Evolutionary conservation across 176 grass and related monocot species (phyloP), one percentile per base, ranked within the genome.

Genomic region (Musa itinerans): DNA sequence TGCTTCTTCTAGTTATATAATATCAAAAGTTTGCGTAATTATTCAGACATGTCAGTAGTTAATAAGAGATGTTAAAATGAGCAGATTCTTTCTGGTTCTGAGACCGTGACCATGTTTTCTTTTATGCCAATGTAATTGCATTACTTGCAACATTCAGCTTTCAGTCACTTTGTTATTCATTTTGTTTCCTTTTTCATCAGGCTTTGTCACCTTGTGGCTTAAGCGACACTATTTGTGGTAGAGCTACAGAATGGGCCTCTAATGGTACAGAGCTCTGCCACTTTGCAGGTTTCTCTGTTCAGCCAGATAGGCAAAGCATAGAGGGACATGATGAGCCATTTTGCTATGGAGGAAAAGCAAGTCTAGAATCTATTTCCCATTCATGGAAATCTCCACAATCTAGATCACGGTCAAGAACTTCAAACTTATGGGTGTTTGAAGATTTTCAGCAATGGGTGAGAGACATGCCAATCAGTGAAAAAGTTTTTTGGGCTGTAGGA

Each of bases 291-390:
- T 99, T 92, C 53, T 73, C 86, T 70, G 88, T 99, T 71, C 88
- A 99, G 83, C 54, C 68, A 81, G 82, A 72, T 64, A 74, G 68
- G 57, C 49, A 65, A 50, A 78, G n/a, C 34, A 72, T 70, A 29
- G 79, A 56, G 75, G 84, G 74, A 57, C 61, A 81, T 79, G 80
- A 82, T 85, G 83, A 81, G n/a, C 75, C 68, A 67, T 94, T 99
- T 84, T 94, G 95, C 78, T 99, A 99, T 86, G 91, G 90, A 29
- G 88, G 91, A 69, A 99, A 99, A 90, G 81, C 77, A 87, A 94
- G 88, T 83, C 74, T 99, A 19, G 84, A 84, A 74, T 92, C 95
- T 17, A 89, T 99, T 76, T 82, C 90, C 22, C 62, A 89, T 63
- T 89, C 88, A 73, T 99, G 88, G 88, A 86, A 71, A 53, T 79